A percentile compares a stretch with the other conserved stretches of the same genome.
Conservation (phyloP, 192 early-diverging fungal species). For the Umbelopsis sp. region DNA sequence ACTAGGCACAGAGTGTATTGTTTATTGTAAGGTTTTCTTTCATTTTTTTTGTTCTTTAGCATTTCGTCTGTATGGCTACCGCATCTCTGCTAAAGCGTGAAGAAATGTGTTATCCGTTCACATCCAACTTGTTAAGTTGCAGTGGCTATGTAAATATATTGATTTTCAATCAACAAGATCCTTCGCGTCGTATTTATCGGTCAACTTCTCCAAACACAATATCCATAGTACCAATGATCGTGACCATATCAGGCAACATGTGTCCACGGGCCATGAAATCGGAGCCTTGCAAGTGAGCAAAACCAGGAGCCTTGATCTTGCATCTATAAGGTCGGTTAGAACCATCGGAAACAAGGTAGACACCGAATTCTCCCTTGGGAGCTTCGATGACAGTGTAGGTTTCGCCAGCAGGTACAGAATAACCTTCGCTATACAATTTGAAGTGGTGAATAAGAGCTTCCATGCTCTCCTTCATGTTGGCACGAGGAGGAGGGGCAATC, state of each 20-base stretch:
- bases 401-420: conserved; percentile 94
- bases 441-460: conserved; percentile 99
- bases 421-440: conserved; percentile 99
- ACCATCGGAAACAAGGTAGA: conserved; percentile 92
- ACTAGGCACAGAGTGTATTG: no score
- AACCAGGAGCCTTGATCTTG: conserved; percentile 97
- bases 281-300: conserved; percentile 87
- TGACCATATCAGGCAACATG: conserved; percentile 93
- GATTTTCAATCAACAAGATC: not conserved
- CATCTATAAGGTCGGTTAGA: conserved; percentile 95
- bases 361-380: conserved; percentile 99
- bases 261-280: conserved; percentile 92
- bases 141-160: no score
- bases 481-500: conserved; percentile 89
- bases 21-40: no score
- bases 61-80: no score
- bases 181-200: conserved; percentile 53
- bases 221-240: conserved; percentile 98
- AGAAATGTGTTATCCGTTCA: no score
- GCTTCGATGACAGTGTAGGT: conserved; percentile 98
- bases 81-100: no score
- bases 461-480: conserved; percentile 98
- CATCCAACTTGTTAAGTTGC: no score
- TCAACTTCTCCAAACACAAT: conserved; percentile 97
- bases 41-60: no score